These are phyloP conservation scores for Fusarium sp. DNA, from an alignment of 2,329 filamentous ascomycete species.

Conservation along the genomic window DNA sequence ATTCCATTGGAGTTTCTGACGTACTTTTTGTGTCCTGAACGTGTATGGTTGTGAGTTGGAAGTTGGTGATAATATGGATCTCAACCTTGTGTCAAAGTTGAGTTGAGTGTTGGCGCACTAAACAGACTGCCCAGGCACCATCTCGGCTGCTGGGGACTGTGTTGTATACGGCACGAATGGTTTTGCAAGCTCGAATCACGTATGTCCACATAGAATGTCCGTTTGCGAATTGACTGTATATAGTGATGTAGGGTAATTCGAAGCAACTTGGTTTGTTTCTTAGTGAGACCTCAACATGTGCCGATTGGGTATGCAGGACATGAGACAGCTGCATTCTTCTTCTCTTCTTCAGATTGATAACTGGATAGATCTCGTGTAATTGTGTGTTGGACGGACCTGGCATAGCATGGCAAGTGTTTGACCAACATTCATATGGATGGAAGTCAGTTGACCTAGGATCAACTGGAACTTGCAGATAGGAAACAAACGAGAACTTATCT, in stretches of 20 bases:
- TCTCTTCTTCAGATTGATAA: not conserved
- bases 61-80: not conserved
- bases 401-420: not conserved
- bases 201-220: not conserved
- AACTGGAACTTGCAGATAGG: not conserved
- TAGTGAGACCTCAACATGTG: not conserved
- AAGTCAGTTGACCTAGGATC: not conserved
- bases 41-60: not conserved
- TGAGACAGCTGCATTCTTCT: not conserved
- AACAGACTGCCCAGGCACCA: not conserved
- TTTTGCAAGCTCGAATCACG: not conserved
- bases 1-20: constrained; percentile 41
- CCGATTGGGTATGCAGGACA: not conserved
- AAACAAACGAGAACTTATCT: not conserved
- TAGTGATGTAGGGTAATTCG: not conserved
- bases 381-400: not conserved
- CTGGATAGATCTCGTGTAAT: not conserved
- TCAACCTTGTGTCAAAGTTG: not conserved
- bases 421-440: not conserved
- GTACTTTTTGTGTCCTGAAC: not conserved
- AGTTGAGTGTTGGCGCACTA: not conserved
- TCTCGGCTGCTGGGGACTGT: not conserved
- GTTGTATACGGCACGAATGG: not conserved
- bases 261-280: not conserved
- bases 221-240: not conserved